A percentile compares a stretch with the other conserved stretches of the same genome.
Evolutionary conservation across 2,329 filamentous ascomycete genomes (phyloP).

Genomic region (Colletotrichum sp.): DNA sequence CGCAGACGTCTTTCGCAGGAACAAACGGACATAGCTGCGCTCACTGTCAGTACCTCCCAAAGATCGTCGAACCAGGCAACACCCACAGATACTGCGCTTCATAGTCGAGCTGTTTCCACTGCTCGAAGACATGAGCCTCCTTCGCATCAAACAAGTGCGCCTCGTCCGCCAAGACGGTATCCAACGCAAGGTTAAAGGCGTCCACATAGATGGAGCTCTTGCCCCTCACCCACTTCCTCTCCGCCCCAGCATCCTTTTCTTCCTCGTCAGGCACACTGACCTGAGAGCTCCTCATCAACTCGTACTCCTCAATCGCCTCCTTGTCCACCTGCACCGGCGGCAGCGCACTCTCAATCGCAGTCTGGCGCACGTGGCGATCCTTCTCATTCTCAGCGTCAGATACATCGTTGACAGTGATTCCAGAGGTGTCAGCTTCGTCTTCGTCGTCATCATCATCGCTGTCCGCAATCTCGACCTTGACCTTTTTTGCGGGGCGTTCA

Average conservation of each 20-base stretch:
- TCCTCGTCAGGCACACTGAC: slow-evolving; percentile 37
- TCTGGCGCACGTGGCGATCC: slow-evolving; percentile 42
- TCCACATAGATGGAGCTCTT: slow-evolving; percentile 95
- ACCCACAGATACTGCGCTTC: slow-evolving; percentile 89
- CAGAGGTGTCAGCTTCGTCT: slow-evolving; percentile 33
- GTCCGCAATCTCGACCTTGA: slow-evolving; percentile 30
- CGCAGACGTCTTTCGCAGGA: slow-evolving; percentile 86
- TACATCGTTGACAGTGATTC: slow-evolving; percentile 23
- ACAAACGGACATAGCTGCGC: slow-evolving; percentile 86
- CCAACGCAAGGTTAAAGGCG: slow-evolving; percentile 91
- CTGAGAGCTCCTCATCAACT: slow-evolving; percentile 68
- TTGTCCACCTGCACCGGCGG: slow-evolving; percentile 71
- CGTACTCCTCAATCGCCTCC: slow-evolving; percentile 81
- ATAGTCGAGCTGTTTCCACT: slow-evolving; percentile 78
- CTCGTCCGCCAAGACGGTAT: slow-evolving; percentile 90
- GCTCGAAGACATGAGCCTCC: slow-evolving; percentile 77
- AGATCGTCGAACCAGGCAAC: background rate
- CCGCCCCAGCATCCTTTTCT: slow-evolving; percentile 25
- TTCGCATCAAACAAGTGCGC: slow-evolving; percentile 83
- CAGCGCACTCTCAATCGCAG: slow-evolving; percentile 74
- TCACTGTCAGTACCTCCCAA: background rate
- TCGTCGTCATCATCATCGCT: slow-evolving; percentile 24
- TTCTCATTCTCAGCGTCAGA: slow-evolving; percentile 28
- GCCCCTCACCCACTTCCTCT: slow-evolving; percentile 68
- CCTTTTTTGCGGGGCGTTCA: slow-evolving; percentile 39